phyloP scores from a whole-genome alignment of 768 basidiomycete species.

The Pleurotus pulmonarius region DNA sequence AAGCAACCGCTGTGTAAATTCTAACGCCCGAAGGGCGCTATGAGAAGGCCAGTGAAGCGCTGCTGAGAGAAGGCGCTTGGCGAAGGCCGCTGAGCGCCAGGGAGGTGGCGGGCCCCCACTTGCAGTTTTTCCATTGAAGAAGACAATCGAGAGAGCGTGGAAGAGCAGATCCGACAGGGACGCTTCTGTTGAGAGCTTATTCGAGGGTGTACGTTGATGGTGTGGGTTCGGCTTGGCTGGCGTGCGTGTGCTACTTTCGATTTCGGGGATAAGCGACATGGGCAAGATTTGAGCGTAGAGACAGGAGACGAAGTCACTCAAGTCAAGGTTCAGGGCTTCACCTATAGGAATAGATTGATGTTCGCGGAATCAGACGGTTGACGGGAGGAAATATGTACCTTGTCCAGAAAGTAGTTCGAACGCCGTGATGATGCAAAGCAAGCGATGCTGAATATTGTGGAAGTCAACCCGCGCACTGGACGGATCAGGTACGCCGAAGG shows the following conservation, averaged over 20 bases:
- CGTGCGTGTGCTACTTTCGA: constrained; percentile 48
- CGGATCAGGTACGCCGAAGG: neutral
- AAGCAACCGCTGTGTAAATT: constrained; percentile 70
- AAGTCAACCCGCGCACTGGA: constrained; percentile 23
- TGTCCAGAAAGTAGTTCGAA: constrained; percentile 96
- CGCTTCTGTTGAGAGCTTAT: constrained; percentile 14
- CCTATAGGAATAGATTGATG: constrained; percentile 42
- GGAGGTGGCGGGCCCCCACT: constrained; percentile 32
- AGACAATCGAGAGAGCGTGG: constrained; percentile 76
- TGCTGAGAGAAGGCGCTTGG: constrained; percentile 84
- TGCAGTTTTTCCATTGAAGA: constrained; percentile 48
- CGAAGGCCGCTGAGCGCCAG: constrained; percentile 85
- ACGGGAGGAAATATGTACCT: constrained; percentile 45
- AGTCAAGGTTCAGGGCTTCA: constrained; percentile 96
- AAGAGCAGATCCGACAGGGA: constrained; percentile 69
- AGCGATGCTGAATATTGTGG: constrained; percentile 48
- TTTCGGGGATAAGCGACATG: constrained; percentile 59
- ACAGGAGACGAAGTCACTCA: constrained; percentile 80
- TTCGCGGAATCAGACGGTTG: neutral
- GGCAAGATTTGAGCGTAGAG: constrained; percentile 82
- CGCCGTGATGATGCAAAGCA: constrained; percentile 92
- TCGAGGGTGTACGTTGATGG: constrained; percentile 25
- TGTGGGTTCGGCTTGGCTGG: constrained; percentile 20
- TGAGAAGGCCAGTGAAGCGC: constrained; percentile 78
- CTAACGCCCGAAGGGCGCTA: constrained; percentile 62